Conservation (phyloP, 31 red algal species). For the Porphyra umbilicalis region DNA sequence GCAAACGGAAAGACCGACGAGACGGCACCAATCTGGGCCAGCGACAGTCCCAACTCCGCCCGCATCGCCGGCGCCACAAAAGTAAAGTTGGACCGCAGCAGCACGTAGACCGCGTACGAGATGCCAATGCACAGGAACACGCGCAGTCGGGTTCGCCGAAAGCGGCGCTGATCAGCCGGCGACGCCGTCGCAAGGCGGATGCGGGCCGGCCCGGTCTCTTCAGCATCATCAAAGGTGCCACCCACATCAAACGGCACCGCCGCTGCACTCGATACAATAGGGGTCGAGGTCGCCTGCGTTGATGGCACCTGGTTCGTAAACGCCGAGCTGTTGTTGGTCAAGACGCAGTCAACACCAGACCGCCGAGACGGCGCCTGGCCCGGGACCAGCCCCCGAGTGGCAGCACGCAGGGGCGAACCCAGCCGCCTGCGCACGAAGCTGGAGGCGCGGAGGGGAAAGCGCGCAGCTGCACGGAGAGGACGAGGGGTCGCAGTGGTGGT, state of each 20-base stretch:
- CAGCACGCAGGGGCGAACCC: background rate
- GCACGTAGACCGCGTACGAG: constrained; percentile 61
- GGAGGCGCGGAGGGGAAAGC: background rate
- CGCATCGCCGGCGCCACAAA: constrained; percentile 58
- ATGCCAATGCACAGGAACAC: constrained; percentile 42
- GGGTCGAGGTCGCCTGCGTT: background rate
- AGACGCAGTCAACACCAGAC: background rate
- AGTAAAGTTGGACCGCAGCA: constrained; percentile 65
- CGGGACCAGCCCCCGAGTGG: background rate
- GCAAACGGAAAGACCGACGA: constrained; percentile 70
- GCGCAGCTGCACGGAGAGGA: background rate
- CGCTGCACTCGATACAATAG: background rate
- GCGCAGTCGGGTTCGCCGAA: constrained; percentile 1
- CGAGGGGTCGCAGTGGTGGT: background rate
- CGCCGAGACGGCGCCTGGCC: background rate
- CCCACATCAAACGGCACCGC: background rate
- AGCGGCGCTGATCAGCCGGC: background rate
- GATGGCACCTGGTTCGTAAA: background rate
- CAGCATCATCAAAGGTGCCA: background rate
- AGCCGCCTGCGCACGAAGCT: background rate
- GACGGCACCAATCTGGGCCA: constrained; percentile 51
- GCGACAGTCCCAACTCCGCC: constrained; percentile 15
- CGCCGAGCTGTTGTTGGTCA: background rate
- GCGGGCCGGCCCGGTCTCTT: background rate
- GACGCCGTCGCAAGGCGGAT: background rate